Evolutionary conservation across 768 basidiomycete genomes (phyloP).

Genomic region (Lactifluus subvellereus): DNA sequence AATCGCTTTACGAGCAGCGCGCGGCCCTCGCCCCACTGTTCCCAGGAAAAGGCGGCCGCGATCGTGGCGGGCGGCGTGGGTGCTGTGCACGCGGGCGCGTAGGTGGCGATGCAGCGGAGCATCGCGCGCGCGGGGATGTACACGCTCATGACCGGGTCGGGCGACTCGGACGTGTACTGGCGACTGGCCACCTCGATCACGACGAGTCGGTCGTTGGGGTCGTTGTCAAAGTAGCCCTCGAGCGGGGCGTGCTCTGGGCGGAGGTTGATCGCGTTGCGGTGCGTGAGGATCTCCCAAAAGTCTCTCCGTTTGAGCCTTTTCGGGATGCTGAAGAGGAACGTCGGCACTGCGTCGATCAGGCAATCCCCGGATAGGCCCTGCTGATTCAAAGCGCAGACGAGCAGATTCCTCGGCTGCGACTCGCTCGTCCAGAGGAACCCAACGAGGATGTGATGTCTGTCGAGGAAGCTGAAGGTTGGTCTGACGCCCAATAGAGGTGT

Average conservation of each 20-base stretch:
- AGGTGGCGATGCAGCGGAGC: not conserved
- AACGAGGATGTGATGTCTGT: slow-evolving; percentile 1
- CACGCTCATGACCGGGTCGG: not conserved
- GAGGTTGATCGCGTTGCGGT: not conserved
- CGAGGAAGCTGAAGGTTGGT: slow-evolving; percentile 6
- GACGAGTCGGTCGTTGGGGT: not conserved
- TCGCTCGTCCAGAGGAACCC: not conserved
- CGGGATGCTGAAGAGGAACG: not conserved
- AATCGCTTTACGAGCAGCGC: not conserved
- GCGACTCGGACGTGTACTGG: not conserved
- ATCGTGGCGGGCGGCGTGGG: not conserved
- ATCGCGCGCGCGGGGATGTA: not conserved
- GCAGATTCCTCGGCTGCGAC: not conserved
- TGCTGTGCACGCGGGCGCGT: not conserved
- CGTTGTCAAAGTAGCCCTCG: not conserved
- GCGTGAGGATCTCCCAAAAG: not conserved
- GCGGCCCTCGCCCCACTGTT: not conserved
- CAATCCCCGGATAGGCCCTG: not conserved
- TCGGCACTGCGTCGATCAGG: not conserved
- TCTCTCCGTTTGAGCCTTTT: not conserved
- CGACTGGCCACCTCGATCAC: slow-evolving; percentile 8
- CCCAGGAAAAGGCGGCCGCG: not conserved
- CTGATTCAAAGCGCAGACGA: not conserved
- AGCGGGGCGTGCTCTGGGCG: not conserved
- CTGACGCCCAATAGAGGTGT: not conserved